Evolutionary conservation across 306 rosid species (phyloP).

Genomic region (Hippophae rhamnoides): DNA sequence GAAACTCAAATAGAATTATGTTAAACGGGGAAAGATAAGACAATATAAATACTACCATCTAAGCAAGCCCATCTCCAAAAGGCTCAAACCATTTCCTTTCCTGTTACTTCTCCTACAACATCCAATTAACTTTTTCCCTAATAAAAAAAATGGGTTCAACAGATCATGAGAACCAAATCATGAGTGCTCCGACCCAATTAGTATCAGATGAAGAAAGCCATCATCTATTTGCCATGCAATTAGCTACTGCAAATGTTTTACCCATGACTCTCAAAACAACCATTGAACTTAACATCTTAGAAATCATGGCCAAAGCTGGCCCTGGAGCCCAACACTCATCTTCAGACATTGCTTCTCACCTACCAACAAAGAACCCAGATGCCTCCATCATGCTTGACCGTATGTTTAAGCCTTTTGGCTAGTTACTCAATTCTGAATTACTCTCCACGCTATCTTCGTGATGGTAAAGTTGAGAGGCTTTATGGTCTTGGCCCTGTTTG

Average conservation of each 20-base stretch:
- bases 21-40: too few relatives aligned
- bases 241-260: slow-evolving; percentile 8
- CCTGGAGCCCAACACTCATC: slow-evolving; percentile 19
- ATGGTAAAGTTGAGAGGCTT: slow-evolving; percentile 7
- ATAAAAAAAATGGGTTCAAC: too few relatives aligned
- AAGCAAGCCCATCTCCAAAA: too few relatives aligned
- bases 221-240: slow-evolving; percentile 20
- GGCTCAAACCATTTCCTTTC: too few relatives aligned
- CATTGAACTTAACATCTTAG: slow-evolving; percentile 34
- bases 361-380: slow-evolving; percentile 26
- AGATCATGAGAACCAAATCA: too few relatives aligned
- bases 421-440: slow-evolving; percentile 34
- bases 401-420: slow-evolving; percentile 35
- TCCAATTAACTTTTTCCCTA: too few relatives aligned
- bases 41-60: too few relatives aligned
- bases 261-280: slow-evolving; percentile 30
- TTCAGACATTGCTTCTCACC: slow-evolving; percentile 17
- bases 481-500: slow-evolving; percentile 30
- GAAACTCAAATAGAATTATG: too few relatives aligned
- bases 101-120: too few relatives aligned
- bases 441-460: slow-evolving; percentile 8
- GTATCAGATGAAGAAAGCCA: slow-evolving; percentile 26
- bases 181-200: too few relatives aligned
- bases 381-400: slow-evolving; percentile 45
- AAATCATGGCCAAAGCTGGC: slow-evolving; percentile 34